phyloP scores from a whole-genome alignment of 805 yeast species.

The Teunomyces cretensis region DNA sequence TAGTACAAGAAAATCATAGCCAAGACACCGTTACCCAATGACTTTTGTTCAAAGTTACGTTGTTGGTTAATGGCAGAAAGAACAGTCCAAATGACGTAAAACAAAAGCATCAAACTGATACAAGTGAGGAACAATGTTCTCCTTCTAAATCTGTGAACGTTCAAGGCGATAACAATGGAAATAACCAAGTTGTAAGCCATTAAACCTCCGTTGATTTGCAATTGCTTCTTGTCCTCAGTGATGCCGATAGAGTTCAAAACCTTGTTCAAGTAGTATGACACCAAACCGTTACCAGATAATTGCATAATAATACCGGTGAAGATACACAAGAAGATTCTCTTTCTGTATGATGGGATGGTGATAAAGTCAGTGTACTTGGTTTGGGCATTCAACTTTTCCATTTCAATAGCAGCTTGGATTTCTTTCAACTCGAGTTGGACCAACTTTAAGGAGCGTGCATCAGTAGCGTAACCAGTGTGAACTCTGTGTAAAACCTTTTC shows the following conservation, averaged over 20 bases:
- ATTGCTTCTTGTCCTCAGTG: constrained; percentile 43
- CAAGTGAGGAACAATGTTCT: constrained; percentile 37
- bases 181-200: constrained; percentile 46
- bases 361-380: constrained; percentile 41
- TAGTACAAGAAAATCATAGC: constrained; percentile 52
- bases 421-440: constrained; percentile 25
- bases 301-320: constrained; percentile 41
- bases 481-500: constrained; percentile 29
- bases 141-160: constrained; percentile 28
- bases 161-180: constrained; percentile 20
- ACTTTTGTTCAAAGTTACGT: constrained; percentile 38
- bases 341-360: constrained; percentile 38
- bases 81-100: constrained; percentile 43
- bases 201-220: constrained; percentile 51
- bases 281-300: constrained; percentile 52
- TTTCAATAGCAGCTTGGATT: constrained; percentile 28
- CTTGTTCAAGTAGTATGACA: constrained; percentile 49
- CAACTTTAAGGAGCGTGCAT: constrained; percentile 16
- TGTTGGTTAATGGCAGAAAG: constrained; percentile 46
- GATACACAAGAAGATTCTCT: constrained; percentile 36
- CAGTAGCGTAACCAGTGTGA: constrained; percentile 41
- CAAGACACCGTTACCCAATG: constrained; percentile 45
- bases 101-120: constrained; percentile 33
- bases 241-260: constrained; percentile 56
- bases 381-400: constrained; percentile 33